phyloP scores from a whole-genome alignment of 441 rosid genomes.

The Populus trichocarpa region DNA sequence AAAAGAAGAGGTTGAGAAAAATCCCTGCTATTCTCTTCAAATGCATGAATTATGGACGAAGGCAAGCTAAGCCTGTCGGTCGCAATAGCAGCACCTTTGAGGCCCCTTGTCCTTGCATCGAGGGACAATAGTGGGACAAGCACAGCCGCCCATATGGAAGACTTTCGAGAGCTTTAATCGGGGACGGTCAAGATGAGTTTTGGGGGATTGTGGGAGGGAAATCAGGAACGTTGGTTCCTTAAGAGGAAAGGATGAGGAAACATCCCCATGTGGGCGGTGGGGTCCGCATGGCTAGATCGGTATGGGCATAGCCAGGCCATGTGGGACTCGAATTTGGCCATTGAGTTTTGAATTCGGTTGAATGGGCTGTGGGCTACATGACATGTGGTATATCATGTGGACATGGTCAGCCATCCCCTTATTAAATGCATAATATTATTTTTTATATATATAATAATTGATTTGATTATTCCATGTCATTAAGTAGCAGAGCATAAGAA shows the following conservation, averaged over 20 bases:
- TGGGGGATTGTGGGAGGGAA: slow-evolving; percentile 24
- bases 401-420: slow-evolving; percentile 9
- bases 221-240: slow-evolving; percentile 30
- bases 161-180: not conserved
- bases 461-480: not conserved
- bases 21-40: not conserved
- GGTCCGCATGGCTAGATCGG: slow-evolving; percentile 34
- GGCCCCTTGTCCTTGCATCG: slow-evolving; percentile 45
- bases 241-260: slow-evolving; percentile 14
- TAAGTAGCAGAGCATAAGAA: not conserved
- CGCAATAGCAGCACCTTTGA: slow-evolving; percentile 51
- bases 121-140: slow-evolving; percentile 74
- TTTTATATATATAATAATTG: not conserved
- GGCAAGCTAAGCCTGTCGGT: slow-evolving; percentile 67
- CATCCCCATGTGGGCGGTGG: slow-evolving; percentile 41
- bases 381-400: not conserved
- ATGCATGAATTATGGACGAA: slow-evolving; percentile 51
- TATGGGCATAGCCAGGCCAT: slow-evolving; percentile 35
- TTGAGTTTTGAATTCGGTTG: not conserved
- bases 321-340: slow-evolving; percentile 27
- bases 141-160: slow-evolving; percentile 52
- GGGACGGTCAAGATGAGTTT: slow-evolving; percentile 34
- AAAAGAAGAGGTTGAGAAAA: not conserved
- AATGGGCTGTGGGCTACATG: slow-evolving; percentile 18
- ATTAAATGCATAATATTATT: not conserved